Evolutionary conservation across 331 rosid species (phyloP).

Genomic region (Acacia concinna): DNA sequence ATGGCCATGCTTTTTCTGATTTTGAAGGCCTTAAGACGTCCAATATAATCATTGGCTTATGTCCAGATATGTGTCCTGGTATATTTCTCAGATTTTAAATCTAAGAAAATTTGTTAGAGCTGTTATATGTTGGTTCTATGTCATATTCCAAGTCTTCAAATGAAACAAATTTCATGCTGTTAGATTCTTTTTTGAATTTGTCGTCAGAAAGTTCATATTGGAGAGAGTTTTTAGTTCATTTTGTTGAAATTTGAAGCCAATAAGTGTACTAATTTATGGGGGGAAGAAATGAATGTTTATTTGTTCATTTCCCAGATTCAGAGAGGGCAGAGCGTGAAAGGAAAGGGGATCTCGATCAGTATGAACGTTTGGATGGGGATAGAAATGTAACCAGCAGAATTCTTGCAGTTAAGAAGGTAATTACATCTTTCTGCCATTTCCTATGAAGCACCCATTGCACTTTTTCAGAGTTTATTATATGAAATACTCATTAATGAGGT

Average conservation of each 20-base stretch:
- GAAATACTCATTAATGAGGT: constrained; percentile 4
- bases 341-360: constrained; percentile 95
- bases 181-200: background rate
- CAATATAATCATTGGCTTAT: constrained; percentile 66
- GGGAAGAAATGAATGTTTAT: constrained; percentile 17
- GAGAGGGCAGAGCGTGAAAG: constrained; percentile 96
- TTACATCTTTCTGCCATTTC: constrained; percentile 21
- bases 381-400: constrained; percentile 79
- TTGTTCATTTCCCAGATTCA: constrained; percentile 58
- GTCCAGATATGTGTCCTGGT: constrained; percentile 99
- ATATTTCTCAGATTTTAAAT: constrained; percentile 40
- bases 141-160: constrained; percentile 11
- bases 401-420: constrained; percentile 96
- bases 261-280: constrained; percentile 17
- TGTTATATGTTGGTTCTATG: constrained; percentile 30
- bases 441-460: background rate
- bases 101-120: constrained; percentile 27
- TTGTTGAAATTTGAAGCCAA: constrained; percentile 9
- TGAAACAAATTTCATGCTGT: constrained; percentile 3
- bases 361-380: constrained; percentile 92
- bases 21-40: constrained; percentile 55
- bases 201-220: constrained; percentile 1
- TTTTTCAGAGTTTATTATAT: background rate
- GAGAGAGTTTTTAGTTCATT: constrained; percentile 22
- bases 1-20: constrained; percentile 50